A percentile compares a stretch with the other conserved stretches of the same genome.
These are phyloP conservation scores for Amaranthus hypochondriacus DNA, from an alignment of 148 eudicot genomes.

Conservation along the genomic window DNA sequence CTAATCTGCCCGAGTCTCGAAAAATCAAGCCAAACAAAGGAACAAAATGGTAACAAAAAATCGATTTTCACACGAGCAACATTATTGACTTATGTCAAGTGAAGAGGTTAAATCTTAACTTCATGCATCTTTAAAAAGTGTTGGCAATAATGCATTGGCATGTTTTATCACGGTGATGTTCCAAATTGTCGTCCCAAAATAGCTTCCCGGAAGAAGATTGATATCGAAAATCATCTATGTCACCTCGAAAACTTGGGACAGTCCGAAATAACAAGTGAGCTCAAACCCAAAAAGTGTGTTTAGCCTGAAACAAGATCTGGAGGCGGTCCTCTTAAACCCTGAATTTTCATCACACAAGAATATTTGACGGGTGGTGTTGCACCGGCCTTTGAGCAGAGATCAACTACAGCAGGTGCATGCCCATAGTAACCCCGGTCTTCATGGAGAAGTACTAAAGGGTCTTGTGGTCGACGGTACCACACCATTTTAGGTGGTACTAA, in stretches of 20 bases:
- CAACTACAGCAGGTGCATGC: constrained; percentile 92
- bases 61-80: too few species aligned
- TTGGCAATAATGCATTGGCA: neutral
- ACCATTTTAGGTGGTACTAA: constrained; percentile 69
- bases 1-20: too few species aligned
- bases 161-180: neutral
- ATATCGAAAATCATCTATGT: neutral
- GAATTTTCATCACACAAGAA: constrained; percentile 70
- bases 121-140: neutral
- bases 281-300: constrained; percentile 13
- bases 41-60: too few species aligned
- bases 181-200: neutral
- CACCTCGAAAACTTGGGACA: neutral
- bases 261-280: neutral
- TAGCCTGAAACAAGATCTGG: constrained; percentile 6
- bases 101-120: neutral
- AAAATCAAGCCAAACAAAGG: too few species aligned
- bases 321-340: constrained; percentile 55
- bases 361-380: constrained; percentile 47
- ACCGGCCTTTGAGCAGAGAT: constrained; percentile 75
- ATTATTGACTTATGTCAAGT: too few species aligned
- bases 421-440: constrained; percentile 72
- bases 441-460: constrained; percentile 59
- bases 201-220: neutral
- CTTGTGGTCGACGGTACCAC: constrained; percentile 75